Evolutionary conservation across 306 rosid species (phyloP).

Genomic region (Biancaea sappan): DNA sequence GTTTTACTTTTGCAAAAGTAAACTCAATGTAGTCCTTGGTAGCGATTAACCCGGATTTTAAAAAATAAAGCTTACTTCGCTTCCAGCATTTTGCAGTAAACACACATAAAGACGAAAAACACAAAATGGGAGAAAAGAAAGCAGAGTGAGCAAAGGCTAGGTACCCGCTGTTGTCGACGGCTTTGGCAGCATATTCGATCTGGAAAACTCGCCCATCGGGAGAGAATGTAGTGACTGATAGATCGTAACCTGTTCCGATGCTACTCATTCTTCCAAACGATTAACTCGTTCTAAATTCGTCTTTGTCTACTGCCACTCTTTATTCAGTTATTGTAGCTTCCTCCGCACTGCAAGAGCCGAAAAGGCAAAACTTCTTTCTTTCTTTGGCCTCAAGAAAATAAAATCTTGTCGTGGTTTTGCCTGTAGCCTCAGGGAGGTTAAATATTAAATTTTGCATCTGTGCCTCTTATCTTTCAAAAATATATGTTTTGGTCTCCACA

Average conservation of each 20-base stretch:
- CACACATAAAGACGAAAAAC: background rate
- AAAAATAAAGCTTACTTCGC: background rate
- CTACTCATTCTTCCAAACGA: constrained; percentile 63
- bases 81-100: background rate
- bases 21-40: background rate
- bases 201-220: constrained; percentile 99
- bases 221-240: constrained; percentile 96
- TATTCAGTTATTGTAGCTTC: background rate
- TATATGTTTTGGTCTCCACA: background rate
- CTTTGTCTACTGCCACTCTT: background rate
- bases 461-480: background rate
- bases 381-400: background rate
- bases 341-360: background rate
- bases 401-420: background rate
- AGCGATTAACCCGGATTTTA: background rate
- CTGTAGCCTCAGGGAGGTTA: background rate
- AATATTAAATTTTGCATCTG: background rate
- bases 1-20: background rate
- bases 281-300: constrained; percentile 12
- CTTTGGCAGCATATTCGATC: constrained; percentile 98
- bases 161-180: constrained; percentile 98
- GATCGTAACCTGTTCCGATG: constrained; percentile 98
- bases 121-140: background rate
- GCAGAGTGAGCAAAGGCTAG: background rate
- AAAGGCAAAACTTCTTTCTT: background rate